A percentile compares a stretch with the other conserved stretches of the same genome.
Evolutionary conservation across 257 asterid species (phyloP).

Genomic region (Anisodus acutangulus): DNA sequence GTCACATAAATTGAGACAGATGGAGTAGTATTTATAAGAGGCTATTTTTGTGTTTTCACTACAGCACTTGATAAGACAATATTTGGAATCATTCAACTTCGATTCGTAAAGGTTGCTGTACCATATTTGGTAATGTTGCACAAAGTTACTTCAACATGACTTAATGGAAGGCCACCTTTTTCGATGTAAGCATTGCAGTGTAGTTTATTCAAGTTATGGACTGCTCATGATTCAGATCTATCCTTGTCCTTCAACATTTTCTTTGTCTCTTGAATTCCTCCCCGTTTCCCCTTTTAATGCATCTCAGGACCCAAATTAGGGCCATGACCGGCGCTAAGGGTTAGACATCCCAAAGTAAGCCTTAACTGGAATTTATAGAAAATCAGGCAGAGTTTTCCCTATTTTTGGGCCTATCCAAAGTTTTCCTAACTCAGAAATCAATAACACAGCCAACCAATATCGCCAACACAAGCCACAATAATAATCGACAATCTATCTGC

Average conservation of each 20-base stretch:
- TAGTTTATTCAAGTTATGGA: background rate
- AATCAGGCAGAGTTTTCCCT: too few species aligned
- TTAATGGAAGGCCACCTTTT: slow-evolving; percentile 3
- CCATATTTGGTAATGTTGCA: background rate
- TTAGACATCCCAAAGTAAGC: too few species aligned
- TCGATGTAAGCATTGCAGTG: background rate
- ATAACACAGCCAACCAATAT: background rate
- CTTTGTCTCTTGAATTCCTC: too few species aligned
- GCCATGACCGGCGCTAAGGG: too few species aligned
- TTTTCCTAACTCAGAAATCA: background rate
- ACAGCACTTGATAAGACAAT: background rate
- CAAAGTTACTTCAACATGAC: slow-evolving; percentile 3
- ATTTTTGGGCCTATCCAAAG: too few species aligned
- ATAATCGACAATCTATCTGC: background rate
- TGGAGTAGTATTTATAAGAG: background rate
- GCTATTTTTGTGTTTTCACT: background rate
- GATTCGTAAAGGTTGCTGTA: background rate
- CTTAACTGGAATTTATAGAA: too few species aligned
- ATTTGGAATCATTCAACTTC: background rate
- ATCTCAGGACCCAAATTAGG: too few species aligned
- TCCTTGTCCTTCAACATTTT: background rate
- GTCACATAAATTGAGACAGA: too few species aligned
- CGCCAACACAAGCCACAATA: background rate
- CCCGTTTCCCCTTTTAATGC: too few species aligned
- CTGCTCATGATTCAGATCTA: background rate